Evolutionary conservation across 2,329 filamentous ascomycete species (phyloP).

Genomic region (Pseudogymnoascus sp.): DNA sequence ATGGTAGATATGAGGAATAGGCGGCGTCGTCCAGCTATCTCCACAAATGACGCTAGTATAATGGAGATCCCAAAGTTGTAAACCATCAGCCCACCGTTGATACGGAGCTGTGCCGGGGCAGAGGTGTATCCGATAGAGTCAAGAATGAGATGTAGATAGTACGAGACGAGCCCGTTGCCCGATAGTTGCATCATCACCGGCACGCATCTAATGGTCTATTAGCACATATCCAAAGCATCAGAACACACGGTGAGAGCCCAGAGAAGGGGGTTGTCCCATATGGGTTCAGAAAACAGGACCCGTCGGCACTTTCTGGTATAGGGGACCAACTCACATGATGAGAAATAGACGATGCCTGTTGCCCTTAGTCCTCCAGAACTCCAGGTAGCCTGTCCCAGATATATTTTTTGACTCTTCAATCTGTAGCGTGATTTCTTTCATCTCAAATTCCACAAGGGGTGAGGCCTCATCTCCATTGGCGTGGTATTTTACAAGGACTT

Average conservation of each 20-base stretch:
- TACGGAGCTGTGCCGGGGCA: slow-evolving; percentile 16
- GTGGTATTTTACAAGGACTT: slow-evolving; percentile 43
- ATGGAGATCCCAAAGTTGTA: slow-evolving; percentile 16
- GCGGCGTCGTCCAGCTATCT: slow-evolving; percentile 19
- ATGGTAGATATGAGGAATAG: slow-evolving; percentile 16
- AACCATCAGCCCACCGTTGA: slow-evolving; percentile 20
- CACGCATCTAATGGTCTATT: slow-evolving; percentile 5
- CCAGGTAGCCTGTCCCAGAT: slow-evolving; percentile 13
- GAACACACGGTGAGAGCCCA: too few species aligned
- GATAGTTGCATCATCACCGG: slow-evolving; percentile 18
- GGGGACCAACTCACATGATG: slow-evolving; percentile 17
- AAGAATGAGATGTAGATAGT: slow-evolving; percentile 20
- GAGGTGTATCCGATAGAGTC: slow-evolving; percentile 19
- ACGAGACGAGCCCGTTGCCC: slow-evolving; percentile 21
- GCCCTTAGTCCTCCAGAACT: slow-evolving; percentile 35
- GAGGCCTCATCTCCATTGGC: slow-evolving; percentile 39
- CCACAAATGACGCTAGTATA: slow-evolving; percentile 16
- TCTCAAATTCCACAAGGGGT: slow-evolving; percentile 39
- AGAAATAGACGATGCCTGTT: slow-evolving; percentile 44
- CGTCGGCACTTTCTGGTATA: neutral
- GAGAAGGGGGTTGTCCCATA: neutral
- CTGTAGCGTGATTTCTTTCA: slow-evolving; percentile 33
- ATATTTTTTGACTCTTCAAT: neutral
- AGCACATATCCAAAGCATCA: neutral
- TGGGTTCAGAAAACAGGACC: neutral